Percentiles rank a stretch among this genome's conserved stretches.
phyloP scores from a whole-genome alignment of 2,329 filamentous ascomycete genomes.

The Zymoseptoria crescenta region DNA sequence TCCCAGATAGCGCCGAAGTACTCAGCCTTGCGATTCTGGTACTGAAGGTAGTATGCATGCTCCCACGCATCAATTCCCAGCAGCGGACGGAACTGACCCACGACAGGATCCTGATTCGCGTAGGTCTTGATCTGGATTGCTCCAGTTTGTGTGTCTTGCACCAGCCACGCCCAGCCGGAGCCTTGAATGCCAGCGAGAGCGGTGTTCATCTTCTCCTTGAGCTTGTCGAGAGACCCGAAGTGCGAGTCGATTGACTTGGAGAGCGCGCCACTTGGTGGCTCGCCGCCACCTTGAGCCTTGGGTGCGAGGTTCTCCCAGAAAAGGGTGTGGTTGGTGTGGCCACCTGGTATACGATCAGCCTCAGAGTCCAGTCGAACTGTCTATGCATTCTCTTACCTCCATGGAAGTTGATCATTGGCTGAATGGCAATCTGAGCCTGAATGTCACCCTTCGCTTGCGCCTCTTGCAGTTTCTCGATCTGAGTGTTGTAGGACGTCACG shows the following conservation, averaged over 20 bases:
- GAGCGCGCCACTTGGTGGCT: conserved; percentile 52
- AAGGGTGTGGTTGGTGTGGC: conserved; percentile 59
- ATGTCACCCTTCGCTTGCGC: conserved; percentile 49
- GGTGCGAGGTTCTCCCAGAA: conserved; percentile 67
- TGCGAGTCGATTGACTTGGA: conserved; percentile 51
- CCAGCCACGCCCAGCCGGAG: conserved; percentile 71
- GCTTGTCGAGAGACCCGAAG: conserved; percentile 51
- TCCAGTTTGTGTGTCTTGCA: conserved; percentile 55
- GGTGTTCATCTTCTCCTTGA: conserved; percentile 57
- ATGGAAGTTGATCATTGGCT: conserved; percentile 58
- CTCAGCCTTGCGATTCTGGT: conserved; percentile 94
- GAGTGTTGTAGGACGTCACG: conserved; percentile 79
- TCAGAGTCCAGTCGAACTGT: background rate
- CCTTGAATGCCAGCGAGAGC: conserved; percentile 59
- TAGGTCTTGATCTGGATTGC: conserved; percentile 68
- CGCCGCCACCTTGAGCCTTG: conserved; percentile 57
- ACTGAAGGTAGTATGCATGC: conserved; percentile 92
- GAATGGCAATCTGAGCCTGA: conserved; percentile 46
- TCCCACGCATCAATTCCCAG: conserved; percentile 93
- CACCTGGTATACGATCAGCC: conserved; percentile 31
- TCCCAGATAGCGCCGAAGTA: conserved; percentile 94
- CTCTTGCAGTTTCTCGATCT: conserved; percentile 61
- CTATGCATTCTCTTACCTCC: conserved; percentile 38
- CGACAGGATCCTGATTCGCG: conserved; percentile 81
- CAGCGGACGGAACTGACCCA: conserved; percentile 72